Percentiles rank a stretch among this genome's conserved stretches.
Evolutionary conservation across 495 filamentous ascomycete genomes (phyloP).

Genomic region (Xylaria longipes): DNA sequence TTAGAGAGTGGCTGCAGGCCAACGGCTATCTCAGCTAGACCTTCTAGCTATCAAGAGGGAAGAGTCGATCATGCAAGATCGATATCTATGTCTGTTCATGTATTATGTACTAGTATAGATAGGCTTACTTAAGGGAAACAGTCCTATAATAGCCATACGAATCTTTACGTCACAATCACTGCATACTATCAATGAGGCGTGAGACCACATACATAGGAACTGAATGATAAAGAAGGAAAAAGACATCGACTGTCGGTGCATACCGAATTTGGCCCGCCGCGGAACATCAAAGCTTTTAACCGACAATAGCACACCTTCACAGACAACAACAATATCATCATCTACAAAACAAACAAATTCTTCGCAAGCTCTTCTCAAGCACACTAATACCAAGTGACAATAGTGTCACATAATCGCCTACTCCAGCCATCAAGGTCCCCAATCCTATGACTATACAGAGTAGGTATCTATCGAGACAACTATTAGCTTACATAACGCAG

Average conservation of each 20-base stretch:
- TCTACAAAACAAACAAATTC: background rate
- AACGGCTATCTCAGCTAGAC: conserved; percentile 59
- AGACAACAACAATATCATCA: background rate
- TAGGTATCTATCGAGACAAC: too few species aligned
- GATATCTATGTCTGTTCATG: background rate
- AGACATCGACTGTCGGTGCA: background rate
- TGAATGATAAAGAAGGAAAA: background rate
- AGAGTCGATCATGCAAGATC: background rate
- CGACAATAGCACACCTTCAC: background rate
- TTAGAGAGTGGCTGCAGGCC: conserved; percentile 73
- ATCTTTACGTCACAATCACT: background rate
- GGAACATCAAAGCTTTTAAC: background rate
- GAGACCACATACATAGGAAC: background rate
- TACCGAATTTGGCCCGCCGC: background rate
- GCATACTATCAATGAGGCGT: background rate
- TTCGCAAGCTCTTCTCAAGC: background rate
- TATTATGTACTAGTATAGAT: conserved; percentile 1
- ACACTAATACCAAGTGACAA: background rate
- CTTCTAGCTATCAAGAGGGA: background rate
- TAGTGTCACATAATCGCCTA: background rate
- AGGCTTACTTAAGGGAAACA: background rate
- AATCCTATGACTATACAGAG: background rate
- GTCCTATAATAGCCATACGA: background rate
- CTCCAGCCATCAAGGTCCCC: background rate
- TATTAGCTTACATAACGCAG: too few species aligned